Conservation (phyloP, 352 stramenopile species). For the Phytophthora capsici region DNA sequence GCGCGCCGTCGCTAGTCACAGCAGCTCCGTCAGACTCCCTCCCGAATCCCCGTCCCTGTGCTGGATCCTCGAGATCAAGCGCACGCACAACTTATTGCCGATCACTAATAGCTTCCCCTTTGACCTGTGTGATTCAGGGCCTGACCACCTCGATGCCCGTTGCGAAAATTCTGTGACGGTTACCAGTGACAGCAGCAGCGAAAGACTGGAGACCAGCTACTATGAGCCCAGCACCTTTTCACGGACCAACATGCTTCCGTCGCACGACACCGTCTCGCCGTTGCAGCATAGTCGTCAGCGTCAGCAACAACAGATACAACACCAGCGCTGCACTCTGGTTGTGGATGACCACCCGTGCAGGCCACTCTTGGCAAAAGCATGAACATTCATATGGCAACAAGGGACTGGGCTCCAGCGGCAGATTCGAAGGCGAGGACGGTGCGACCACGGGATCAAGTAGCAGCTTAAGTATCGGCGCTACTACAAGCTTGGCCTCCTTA, state of each 20-base stretch:
- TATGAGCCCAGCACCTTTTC: not conserved
- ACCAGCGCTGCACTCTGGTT: constrained; percentile 27
- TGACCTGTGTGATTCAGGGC: not conserved
- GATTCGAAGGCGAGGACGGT: constrained; percentile 30
- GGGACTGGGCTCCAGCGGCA: constrained; percentile 23
- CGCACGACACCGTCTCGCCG: constrained; percentile 10
- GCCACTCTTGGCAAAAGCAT: not conserved
- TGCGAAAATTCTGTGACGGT: not conserved
- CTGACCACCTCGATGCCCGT: constrained; percentile 4
- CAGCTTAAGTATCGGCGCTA: constrained; percentile 17
- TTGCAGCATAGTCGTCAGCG: constrained; percentile 16
- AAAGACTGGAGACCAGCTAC: not conserved
- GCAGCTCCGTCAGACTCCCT: constrained; percentile 37
- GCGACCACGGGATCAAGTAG: constrained; percentile 26
- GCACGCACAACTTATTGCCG: constrained; percentile 42
- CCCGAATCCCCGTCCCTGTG: constrained; percentile 51
- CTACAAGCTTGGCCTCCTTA: not conserved
- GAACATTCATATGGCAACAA: not conserved
- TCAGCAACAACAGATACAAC: constrained; percentile 18
- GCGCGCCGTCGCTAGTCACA: constrained; percentile 50
- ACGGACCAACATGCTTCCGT: not conserved
- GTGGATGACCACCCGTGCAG: constrained; percentile 19
- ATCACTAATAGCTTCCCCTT: constrained; percentile 8
- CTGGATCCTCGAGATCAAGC: constrained; percentile 63
- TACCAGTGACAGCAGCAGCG: not conserved